phyloP scores from a whole-genome alignment of 2,329 filamentous ascomycete species.

The Xylariaceae sp. region DNA sequence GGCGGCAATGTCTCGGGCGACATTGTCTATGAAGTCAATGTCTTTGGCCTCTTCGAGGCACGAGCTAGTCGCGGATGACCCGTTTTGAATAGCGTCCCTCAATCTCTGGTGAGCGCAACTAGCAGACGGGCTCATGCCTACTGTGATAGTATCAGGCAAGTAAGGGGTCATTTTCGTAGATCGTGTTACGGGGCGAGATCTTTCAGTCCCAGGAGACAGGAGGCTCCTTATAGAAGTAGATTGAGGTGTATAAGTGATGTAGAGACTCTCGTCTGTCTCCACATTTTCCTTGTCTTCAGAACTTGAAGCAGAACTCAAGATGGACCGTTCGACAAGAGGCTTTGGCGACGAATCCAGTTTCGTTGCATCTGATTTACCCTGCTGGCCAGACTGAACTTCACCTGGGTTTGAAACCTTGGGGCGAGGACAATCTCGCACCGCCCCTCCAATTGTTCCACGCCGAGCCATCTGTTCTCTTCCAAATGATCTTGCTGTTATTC shows the following conservation, averaged over 20 bases:
- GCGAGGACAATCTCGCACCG: neutral
- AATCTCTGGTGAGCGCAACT: conserved; percentile 17
- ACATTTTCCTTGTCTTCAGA: neutral
- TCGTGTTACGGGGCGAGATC: conserved; percentile 9
- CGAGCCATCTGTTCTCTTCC: neutral
- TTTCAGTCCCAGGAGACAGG: conserved; percentile 5
- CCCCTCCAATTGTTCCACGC: conserved; percentile 5
- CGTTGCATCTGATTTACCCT: neutral
- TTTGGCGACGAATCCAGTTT: neutral
- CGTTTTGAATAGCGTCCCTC: neutral
- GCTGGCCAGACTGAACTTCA: neutral
- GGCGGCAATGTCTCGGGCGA: no score
- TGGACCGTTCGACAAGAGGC: no score
- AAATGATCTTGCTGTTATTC: neutral
- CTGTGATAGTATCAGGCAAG: no score
- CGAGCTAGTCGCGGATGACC: conserved; percentile 7
- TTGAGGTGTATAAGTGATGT: conserved; percentile 13
- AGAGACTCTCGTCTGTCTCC: neutral
- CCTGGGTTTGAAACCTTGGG: neutral
- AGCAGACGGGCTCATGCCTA: neutral
- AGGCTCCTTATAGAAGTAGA: neutral
- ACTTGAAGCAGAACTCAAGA: neutral
- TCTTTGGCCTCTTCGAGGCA: conserved; percentile 22
- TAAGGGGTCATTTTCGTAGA: conserved; percentile 2
- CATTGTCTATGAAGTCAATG: conserved; percentile 1